Evolutionary conservation across 83 land plant species (phyloP).

Genomic region (Diphasiastrum complanatum): DNA sequence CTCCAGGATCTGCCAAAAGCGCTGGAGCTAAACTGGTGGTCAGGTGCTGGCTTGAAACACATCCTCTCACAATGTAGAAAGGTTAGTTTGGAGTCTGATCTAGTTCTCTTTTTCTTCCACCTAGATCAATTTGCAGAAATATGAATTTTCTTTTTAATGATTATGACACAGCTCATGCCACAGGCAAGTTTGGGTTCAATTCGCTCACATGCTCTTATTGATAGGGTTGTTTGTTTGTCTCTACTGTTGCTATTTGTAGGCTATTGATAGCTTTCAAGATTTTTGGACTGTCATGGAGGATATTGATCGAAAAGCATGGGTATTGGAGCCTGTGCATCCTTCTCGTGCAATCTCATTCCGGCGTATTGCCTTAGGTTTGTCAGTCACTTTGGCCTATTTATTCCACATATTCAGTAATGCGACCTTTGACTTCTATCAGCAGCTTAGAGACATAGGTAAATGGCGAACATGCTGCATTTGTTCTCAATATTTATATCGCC

Average conservation of each 20-base stretch:
- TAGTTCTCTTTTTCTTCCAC: too few relatives aligned
- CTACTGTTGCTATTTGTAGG: constrained; percentile 1
- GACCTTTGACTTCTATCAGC: background rate
- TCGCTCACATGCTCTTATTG: too few relatives aligned
- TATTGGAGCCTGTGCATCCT: constrained; percentile 21
- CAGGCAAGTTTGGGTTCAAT: too few relatives aligned
- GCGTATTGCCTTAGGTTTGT: constrained; percentile 22
- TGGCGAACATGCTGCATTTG: background rate
- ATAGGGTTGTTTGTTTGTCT: too few relatives aligned
- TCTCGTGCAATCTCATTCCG: constrained; percentile 24
- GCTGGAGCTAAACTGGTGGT: constrained; percentile 21
- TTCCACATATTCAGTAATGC: background rate
- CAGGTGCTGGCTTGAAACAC: constrained; percentile 17
- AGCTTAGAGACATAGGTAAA: background rate
- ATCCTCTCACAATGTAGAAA: constrained; percentile 20
- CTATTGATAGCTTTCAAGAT: constrained; percentile 19
- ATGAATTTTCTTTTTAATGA: too few relatives aligned
- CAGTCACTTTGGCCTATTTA: background rate
- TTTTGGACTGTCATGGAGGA: constrained; percentile 31
- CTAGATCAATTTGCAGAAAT: too few relatives aligned
- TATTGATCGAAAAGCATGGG: constrained; percentile 24
- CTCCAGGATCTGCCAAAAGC: constrained; percentile 31
- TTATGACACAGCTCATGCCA: too few relatives aligned
- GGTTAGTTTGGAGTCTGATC: constrained; percentile 9
- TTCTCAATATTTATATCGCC: background rate